Conservation (phyloP, 139 green algal species). For the Closterium sp. region DNA sequence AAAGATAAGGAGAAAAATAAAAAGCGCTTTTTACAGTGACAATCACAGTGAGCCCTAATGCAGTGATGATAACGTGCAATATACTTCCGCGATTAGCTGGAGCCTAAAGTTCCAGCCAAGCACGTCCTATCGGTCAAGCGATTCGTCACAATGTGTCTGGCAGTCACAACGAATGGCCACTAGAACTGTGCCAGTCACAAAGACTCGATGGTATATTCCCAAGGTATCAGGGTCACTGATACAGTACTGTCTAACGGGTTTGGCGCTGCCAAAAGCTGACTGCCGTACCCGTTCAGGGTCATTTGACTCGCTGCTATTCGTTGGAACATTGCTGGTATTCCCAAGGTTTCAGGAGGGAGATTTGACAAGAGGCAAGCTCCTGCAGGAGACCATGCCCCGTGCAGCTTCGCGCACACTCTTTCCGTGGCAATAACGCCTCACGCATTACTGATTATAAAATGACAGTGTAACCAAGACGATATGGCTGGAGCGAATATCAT, state of each 20-base stretch:
- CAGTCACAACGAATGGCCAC: neutral
- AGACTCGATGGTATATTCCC: neutral
- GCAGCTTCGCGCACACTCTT: no score
- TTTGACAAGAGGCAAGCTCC: neutral
- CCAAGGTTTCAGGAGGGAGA: neutral
- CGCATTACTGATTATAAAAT: neutral
- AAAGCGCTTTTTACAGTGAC: neutral
- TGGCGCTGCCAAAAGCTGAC: no score
- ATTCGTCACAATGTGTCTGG: neutral
- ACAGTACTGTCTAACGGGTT: no score
- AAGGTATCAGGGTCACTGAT: neutral
- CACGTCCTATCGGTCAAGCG: neutral
- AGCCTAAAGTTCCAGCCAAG: neutral
- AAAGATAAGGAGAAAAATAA: neutral
- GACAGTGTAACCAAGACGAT: no score
- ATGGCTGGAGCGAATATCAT: neutral
- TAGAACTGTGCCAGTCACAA: neutral
- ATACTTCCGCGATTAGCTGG: no score
- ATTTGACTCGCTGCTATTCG: neutral
- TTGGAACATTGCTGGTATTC: no score
- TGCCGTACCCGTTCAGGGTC: no score
- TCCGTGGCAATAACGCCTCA: neutral
- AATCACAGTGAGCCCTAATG: neutral
- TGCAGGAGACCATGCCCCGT: no score
- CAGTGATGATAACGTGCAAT: no score